These are phyloP conservation scores for Aurifilum marmelostoma DNA, from an alignment of 2,329 filamentous ascomycete species.

Conservation along the genomic window DNA sequence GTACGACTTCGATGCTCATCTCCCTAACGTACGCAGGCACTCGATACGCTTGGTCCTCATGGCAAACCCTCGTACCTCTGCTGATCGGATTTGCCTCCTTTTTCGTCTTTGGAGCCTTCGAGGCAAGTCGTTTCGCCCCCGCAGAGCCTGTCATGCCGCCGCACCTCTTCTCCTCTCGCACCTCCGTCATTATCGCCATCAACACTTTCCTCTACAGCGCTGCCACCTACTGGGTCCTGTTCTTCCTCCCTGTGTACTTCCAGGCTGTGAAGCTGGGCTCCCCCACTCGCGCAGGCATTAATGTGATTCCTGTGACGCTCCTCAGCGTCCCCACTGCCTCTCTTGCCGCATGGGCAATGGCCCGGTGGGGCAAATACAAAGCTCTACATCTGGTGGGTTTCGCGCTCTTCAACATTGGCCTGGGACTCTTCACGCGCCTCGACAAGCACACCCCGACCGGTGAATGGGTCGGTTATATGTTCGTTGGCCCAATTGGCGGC, in stretches of 20 bases:
- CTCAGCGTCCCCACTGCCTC: constrained; percentile 24
- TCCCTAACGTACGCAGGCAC: too few species aligned
- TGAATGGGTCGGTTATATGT: constrained; percentile 46
- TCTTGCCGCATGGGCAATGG: constrained; percentile 31
- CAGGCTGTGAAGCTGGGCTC: constrained; percentile 39
- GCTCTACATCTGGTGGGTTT: constrained; percentile 33
- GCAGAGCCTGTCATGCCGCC: constrained; percentile 44
- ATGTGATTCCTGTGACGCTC: constrained; percentile 30
- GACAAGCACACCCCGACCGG: constrained; percentile 40
- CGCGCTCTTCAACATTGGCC: constrained; percentile 37
- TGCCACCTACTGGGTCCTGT: constrained; percentile 38
- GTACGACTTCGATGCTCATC: too few species aligned
- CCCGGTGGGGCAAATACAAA: constrained; percentile 27
- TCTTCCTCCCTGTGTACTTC: constrained; percentile 47
- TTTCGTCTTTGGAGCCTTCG: constrained; percentile 39
- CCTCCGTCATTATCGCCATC: constrained; percentile 35
- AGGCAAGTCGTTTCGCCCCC: constrained; percentile 30
- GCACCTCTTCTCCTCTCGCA: constrained; percentile 47
- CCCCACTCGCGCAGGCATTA: constrained; percentile 34
- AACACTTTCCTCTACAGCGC: constrained; percentile 41
- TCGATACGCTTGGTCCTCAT: too few species aligned
- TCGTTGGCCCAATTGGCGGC: constrained; percentile 44
- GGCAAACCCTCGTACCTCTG: too few species aligned
- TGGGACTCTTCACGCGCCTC: constrained; percentile 42
- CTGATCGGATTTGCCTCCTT: constrained; percentile 42